Conservation (phyloP, 768 basidiomycete species). For the Baorangia bicolor region DNA sequence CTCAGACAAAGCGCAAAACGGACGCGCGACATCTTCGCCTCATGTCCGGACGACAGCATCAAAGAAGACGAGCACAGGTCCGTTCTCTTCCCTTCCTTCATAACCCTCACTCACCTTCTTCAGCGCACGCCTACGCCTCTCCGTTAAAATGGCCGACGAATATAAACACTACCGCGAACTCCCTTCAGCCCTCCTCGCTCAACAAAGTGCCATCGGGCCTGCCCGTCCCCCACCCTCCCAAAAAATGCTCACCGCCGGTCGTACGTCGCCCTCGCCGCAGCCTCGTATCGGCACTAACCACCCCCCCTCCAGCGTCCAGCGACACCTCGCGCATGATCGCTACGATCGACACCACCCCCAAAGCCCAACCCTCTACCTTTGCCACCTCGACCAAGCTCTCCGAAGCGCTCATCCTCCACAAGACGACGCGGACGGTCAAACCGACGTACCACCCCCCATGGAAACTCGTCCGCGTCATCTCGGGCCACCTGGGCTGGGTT, state of each 20-base stretch:
- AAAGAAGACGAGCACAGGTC: conserved; percentile 74
- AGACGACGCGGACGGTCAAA: conserved; percentile 91
- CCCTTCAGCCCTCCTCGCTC: conserved; percentile 74
- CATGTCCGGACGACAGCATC: conserved; percentile 55
- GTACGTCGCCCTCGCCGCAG: conserved; percentile 38
- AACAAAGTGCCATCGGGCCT: conserved; percentile 82
- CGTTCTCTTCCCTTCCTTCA: conserved; percentile 9
- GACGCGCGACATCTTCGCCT: conserved; percentile 68
- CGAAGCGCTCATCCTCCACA: conserved; percentile 89
- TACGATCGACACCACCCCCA: conserved; percentile 71
- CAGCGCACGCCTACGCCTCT: conserved; percentile 65
- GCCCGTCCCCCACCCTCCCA: conserved; percentile 58
- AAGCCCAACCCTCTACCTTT: conserved; percentile 68
- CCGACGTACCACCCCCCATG: conserved; percentile 95
- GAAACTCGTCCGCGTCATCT: conserved; percentile 96
- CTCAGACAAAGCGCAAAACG: conserved; percentile 65
- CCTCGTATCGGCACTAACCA: conserved; percentile 5
- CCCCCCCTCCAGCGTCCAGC: conserved; percentile 27
- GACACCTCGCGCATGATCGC: conserved; percentile 70
- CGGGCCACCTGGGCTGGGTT: conserved; percentile 98
- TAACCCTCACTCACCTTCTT: neutral
- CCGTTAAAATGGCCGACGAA: conserved; percentile 88
- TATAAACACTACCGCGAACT: conserved; percentile 85
- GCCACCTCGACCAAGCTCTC: conserved; percentile 65
- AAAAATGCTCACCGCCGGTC: conserved; percentile 72